These are phyloP conservation scores for Lasiodiplodia theobromae DNA, from an alignment of 2,329 filamentous ascomycete species.

Conservation along the genomic window DNA sequence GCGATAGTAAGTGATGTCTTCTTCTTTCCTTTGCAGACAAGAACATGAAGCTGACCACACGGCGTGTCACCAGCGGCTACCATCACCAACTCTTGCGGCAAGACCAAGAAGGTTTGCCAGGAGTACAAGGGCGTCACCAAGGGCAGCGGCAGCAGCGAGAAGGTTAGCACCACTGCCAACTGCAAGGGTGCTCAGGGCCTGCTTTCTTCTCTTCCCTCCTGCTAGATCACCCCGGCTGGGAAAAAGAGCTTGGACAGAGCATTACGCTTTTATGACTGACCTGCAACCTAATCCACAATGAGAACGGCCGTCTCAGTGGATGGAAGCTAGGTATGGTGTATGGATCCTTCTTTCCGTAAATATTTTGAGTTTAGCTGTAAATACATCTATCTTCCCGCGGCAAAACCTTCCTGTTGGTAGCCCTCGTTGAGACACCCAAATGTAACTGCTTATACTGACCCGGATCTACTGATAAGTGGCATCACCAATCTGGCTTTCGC, in stretches of 20 bases:
- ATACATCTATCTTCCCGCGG: slow-evolving; percentile 1
- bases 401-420: not conserved
- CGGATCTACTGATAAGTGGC: not conserved
- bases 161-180: slow-evolving; percentile 20
- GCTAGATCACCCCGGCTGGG: slow-evolving; percentile 11
- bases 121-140: slow-evolving; percentile 35
- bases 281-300: not conserved
- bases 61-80: slow-evolving; percentile 39
- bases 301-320: slow-evolving; percentile 9
- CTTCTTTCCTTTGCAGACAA: not conserved
- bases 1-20: slow-evolving; percentile 41
- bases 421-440: not conserved
- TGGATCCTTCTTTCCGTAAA: not conserved
- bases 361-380: slow-evolving; percentile 8
- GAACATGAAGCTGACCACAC: not conserved
- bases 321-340: too few species aligned
- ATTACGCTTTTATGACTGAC: not conserved
- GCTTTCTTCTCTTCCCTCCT: slow-evolving; percentile 34
- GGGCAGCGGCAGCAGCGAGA: slow-evolving; percentile 9
- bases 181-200: slow-evolving; percentile 31
- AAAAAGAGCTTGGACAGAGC: not conserved
- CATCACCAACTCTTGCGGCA: slow-evolving; percentile 49
- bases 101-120: slow-evolving; percentile 35
- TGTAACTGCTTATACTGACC: not conserved
- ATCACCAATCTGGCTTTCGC: too few species aligned